A percentile compares a stretch with the other conserved stretches of the same genome.
These are phyloP conservation scores for Conringia planisiliqua DNA, from an alignment of 345 rosid species.

Conservation along the genomic window DNA sequence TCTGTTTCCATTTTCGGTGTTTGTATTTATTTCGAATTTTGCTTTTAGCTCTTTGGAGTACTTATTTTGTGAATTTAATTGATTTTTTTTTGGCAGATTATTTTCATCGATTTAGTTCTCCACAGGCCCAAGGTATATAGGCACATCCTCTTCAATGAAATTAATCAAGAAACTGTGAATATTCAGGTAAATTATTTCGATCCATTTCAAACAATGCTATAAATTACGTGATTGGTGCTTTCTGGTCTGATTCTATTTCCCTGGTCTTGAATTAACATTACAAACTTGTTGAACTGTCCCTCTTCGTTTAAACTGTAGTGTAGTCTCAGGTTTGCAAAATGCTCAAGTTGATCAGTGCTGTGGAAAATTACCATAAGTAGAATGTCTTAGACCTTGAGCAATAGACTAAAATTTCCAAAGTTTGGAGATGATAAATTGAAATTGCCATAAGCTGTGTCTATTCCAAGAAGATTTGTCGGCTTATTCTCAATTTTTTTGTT, in stretches of 20 bases:
- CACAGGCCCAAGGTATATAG: slow-evolving; percentile 75
- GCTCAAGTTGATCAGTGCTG: too few relatives aligned
- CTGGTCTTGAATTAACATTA: too few relatives aligned
- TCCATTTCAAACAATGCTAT: not conserved
- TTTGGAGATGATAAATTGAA: too few relatives aligned
- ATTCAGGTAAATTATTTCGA: slow-evolving; percentile 44
- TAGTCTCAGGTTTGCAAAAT: too few relatives aligned
- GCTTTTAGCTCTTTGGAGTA: not conserved
- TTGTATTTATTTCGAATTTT: slow-evolving; percentile 3
- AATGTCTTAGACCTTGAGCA: too few relatives aligned
- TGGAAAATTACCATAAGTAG: too few relatives aligned
- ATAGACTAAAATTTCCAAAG: too few relatives aligned
- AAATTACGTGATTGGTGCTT: not conserved
- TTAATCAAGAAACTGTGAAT: slow-evolving; percentile 44
- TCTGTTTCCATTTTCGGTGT: slow-evolving; percentile 32
- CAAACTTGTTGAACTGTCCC: too few relatives aligned
- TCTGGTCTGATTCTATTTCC: too few relatives aligned
- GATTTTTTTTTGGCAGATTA: slow-evolving; percentile 44
- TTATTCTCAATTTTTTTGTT: not conserved
- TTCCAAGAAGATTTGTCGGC: not conserved
- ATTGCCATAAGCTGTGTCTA: not conserved
- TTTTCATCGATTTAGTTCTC: slow-evolving; percentile 78
- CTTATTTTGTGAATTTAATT: not conserved
- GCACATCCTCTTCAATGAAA: slow-evolving; percentile 69
- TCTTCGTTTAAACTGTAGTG: too few relatives aligned